Percentiles rank a stretch among this genome's conserved stretches.
phyloP scores from a whole-genome alignment of 768 basidiomycete genomes.

The Gyrodon lividus region DNA sequence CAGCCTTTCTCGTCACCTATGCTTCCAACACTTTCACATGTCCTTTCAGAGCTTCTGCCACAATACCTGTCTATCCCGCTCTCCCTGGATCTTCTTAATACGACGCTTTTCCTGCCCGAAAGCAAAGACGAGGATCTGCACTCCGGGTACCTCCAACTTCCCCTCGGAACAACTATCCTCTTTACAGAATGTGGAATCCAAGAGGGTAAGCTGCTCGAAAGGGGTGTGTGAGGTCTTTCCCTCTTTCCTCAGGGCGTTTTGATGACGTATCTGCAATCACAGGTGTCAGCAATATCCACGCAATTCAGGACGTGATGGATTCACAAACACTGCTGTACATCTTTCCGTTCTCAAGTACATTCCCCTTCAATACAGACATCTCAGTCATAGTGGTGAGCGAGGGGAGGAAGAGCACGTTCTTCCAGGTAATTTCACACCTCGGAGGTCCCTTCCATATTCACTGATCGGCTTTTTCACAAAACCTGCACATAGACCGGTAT shows the following conservation, averaged over 20 bases:
- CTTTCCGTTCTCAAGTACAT: slow-evolving; percentile 70
- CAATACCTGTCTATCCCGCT: slow-evolving; percentile 54
- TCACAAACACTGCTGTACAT: slow-evolving; percentile 68
- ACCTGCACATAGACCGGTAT: slow-evolving; percentile 53
- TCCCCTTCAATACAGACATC: slow-evolving; percentile 73
- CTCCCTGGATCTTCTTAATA: slow-evolving; percentile 62
- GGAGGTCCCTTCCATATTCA: background rate
- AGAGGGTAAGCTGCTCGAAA: slow-evolving; percentile 65
- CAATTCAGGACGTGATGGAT: slow-evolving; percentile 62
- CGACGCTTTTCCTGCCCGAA: slow-evolving; percentile 57
- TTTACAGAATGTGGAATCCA: slow-evolving; percentile 65
- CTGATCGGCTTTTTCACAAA: background rate
- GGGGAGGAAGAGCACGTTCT: slow-evolving; percentile 70
- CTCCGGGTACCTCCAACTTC: slow-evolving; percentile 72
- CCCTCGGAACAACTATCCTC: slow-evolving; percentile 56
- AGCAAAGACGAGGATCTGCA: slow-evolving; percentile 71
- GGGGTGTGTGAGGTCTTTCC: slow-evolving; percentile 25
- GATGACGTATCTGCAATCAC: background rate
- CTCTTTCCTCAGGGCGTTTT: background rate
- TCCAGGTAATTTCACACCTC: slow-evolving; percentile 46
- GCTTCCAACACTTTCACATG: slow-evolving; percentile 48
- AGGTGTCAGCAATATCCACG: slow-evolving; percentile 65
- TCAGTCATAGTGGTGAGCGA: slow-evolving; percentile 59
- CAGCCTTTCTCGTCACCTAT: slow-evolving; percentile 31
- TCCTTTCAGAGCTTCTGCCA: slow-evolving; percentile 61